Evolutionary conservation across 768 basidiomycete species (phyloP).

Genomic region (Podaxis sp.): DNA sequence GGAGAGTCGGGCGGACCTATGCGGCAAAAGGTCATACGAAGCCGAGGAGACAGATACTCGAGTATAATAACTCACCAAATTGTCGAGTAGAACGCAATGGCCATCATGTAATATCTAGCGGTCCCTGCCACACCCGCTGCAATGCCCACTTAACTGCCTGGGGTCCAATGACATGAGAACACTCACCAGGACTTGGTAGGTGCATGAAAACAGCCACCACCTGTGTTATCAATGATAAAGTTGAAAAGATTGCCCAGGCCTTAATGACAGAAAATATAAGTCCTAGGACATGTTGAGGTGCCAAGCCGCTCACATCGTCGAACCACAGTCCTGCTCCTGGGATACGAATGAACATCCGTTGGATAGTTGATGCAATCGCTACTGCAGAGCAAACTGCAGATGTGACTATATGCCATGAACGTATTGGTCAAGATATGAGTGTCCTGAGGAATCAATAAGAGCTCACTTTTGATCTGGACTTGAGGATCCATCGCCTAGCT

Average conservation of each 20-base stretch:
- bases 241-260: conserved; percentile 30
- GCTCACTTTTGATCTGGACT: conserved; percentile 1
- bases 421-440: neutral
- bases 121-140: conserved; percentile 15
- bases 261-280: conserved; percentile 4
- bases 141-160: neutral
- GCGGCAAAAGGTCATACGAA: neutral
- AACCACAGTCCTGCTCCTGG: conserved; percentile 29
- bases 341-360: conserved; percentile 29
- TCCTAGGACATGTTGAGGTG: neutral
- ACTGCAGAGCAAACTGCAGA: conserved; percentile 30
- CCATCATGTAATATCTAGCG: conserved; percentile 33
- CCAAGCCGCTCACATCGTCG: conserved; percentile 30
- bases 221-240: conserved; percentile 23
- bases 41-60: neutral
- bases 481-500: neutral
- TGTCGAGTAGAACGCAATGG: conserved; percentile 34
- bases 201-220: conserved; percentile 25
- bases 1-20: conserved; percentile 45
- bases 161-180: neutral
- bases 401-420: conserved; percentile 22
- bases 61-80: conserved; percentile 29
- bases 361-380: conserved; percentile 29
- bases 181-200: conserved; percentile 19
- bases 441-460: neutral